phyloP scores from a whole-genome alignment of 768 basidiomycete genomes.

The Leccinum olivaceopallidum region DNA sequence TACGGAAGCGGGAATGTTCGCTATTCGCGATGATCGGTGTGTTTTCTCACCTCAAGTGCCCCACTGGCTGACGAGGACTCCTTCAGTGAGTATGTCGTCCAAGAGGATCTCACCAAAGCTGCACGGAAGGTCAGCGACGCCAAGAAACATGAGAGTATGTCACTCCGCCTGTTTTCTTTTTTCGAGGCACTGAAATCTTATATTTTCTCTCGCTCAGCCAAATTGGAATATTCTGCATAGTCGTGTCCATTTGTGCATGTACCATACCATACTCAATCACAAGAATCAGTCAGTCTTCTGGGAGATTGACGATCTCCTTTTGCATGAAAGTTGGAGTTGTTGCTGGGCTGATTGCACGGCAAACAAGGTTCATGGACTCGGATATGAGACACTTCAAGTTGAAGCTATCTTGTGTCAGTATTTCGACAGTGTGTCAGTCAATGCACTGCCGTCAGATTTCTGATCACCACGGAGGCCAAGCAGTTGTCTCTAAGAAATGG shows the following conservation, averaged over 20 bases:
- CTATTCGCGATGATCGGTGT: slow-evolving; percentile 92
- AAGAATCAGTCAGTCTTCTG: background rate
- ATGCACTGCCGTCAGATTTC: too few relatives aligned
- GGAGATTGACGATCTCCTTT: background rate
- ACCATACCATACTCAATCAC: slow-evolving; percentile 20
- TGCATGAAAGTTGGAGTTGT: too few relatives aligned
- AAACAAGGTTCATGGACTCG: background rate
- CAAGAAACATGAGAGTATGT: slow-evolving; percentile 96
- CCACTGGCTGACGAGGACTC: slow-evolving; percentile 1
- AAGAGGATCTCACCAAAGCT: slow-evolving; percentile 96
- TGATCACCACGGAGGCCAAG: too few relatives aligned
- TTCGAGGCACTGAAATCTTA: slow-evolving; percentile 10
- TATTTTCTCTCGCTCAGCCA: slow-evolving; percentile 29
- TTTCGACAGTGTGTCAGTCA: too few relatives aligned
- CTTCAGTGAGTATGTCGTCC: slow-evolving; percentile 79
- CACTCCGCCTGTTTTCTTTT: background rate
- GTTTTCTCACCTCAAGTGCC: slow-evolving; percentile 16
- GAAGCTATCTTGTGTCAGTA: too few relatives aligned
- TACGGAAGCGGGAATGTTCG: slow-evolving; percentile 98
- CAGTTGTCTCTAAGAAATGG: too few relatives aligned
- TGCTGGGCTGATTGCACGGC: too few relatives aligned
- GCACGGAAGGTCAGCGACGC: slow-evolving; percentile 94
- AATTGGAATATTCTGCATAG: slow-evolving; percentile 46
- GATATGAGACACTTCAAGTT: background rate
- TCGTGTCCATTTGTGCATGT: slow-evolving; percentile 16